Evolutionary conservation across 768 basidiomycete genomes (phyloP).

Genomic region (Inosperma sp.): DNA sequence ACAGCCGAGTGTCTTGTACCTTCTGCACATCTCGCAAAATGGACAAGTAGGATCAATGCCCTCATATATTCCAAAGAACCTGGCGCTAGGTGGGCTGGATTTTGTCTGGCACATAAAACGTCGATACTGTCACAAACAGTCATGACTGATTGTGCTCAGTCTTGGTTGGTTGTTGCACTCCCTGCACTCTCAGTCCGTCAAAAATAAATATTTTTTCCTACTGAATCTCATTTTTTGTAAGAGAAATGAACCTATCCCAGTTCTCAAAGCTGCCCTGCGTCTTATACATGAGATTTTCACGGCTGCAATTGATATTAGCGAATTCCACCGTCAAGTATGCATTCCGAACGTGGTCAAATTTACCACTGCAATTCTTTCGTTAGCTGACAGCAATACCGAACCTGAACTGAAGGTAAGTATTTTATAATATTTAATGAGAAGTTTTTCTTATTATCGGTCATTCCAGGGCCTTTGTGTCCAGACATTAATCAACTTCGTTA

Average conservation of each 20-base stretch:
- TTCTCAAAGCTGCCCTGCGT: constrained; percentile 58
- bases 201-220: constrained; percentile 19
- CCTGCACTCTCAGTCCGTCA: constrained; percentile 66
- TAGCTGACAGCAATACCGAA: constrained; percentile 50
- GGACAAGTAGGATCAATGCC: constrained; percentile 68
- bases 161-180: constrained; percentile 64
- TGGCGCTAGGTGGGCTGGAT: constrained; percentile 76
- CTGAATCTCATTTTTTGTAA: constrained; percentile 31
- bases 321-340: constrained; percentile 78
- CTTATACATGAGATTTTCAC: constrained; percentile 61
- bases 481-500: constrained; percentile 52
- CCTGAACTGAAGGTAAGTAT: constrained; percentile 50
- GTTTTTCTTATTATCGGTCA: not conserved
- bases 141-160: constrained; percentile 67
- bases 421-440: not conserved
- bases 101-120: constrained; percentile 68
- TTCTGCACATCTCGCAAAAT: constrained; percentile 68
- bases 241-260: constrained; percentile 65
- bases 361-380: constrained; percentile 49
- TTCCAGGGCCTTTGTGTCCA: constrained; percentile 41
- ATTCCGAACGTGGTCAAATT: constrained; percentile 71
- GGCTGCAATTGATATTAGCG: constrained; percentile 53
- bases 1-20: constrained; percentile 53
- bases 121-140: constrained; percentile 50
- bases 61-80: constrained; percentile 73